Evolutionary conservation across 2,329 filamentous ascomycete genomes (phyloP).

Genomic region (Tolypocladium capitatum): DNA sequence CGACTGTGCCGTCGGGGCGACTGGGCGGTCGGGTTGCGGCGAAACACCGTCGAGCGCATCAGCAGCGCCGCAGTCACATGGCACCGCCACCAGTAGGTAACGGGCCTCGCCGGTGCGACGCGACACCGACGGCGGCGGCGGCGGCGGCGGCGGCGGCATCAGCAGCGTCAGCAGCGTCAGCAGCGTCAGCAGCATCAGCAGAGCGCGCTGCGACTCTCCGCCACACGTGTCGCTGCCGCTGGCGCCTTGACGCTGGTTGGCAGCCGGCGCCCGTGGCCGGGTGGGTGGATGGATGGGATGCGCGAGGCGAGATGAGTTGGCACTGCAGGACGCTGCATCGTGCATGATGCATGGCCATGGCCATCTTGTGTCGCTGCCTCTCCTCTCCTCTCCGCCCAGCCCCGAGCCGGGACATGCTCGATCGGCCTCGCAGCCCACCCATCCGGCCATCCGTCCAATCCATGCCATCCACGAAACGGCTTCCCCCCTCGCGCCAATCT

Average conservation of each 20-base stretch:
- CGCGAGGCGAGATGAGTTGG: slow-evolving; percentile 7
- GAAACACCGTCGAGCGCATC: neutral
- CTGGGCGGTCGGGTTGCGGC: neutral
- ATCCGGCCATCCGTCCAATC: slow-evolving; percentile 7
- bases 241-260: no score
- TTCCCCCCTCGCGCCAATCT: slow-evolving; percentile 10
- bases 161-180: neutral
- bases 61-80: neutral
- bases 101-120: neutral
- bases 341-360: slow-evolving; percentile 2
- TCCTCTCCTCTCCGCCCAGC: neutral
- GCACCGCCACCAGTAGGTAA: neutral
- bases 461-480: slow-evolving; percentile 8
- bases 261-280: neutral
- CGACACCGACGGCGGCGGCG: neutral
- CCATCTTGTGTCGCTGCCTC: slow-evolving; percentile 3
- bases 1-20: neutral
- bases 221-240: neutral
- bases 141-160: no score
- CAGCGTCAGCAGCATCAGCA: neutral
- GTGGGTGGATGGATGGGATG: no score
- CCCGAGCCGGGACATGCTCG: neutral
- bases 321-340: slow-evolving; percentile 6
- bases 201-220: no score
- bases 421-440: neutral